Percentiles rank a stretch among this genome's conserved stretches.
Conservation (phyloP, 805 yeast species). For the Candida chilensis region DNA sequence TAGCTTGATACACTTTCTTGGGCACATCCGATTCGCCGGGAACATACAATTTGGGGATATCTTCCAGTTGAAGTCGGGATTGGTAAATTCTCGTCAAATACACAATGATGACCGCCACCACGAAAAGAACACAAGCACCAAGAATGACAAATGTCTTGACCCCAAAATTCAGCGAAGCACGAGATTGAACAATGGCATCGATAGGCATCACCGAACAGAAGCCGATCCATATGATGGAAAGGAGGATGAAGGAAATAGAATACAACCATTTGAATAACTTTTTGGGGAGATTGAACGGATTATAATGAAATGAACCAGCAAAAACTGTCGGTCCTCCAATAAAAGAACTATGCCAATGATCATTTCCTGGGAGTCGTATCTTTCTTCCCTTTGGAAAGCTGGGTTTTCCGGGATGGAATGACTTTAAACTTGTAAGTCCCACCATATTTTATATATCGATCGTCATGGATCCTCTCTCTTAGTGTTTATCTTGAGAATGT, state of each 20-base stretch:
- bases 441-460: no score
- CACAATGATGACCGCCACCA: conserved; percentile 37
- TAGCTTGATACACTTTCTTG: conserved; percentile 10
- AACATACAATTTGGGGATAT: conserved; percentile 72
- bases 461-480: no score
- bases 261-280: conserved; percentile 30
- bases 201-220: conserved; percentile 68
- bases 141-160: conserved; percentile 77
- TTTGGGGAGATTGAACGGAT: no score
- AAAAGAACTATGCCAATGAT: no score
- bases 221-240: conserved; percentile 36
- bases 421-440: no score
- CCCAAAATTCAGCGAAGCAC: conserved; percentile 49
- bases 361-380: no score
- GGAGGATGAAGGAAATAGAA: conserved; percentile 29
- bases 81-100: conserved; percentile 53
- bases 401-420: no score
- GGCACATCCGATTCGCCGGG: conserved; percentile 53
- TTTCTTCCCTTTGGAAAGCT: no score
- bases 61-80: conserved; percentile 50
- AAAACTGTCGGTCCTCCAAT: no score
- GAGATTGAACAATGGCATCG: conserved; percentile 61
- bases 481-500: no score
- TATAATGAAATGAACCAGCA: no score
- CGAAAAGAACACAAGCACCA: conserved; percentile 56